A percentile compares a stretch with the other conserved stretches of the same genome.
phyloP scores from a whole-genome alignment of 306 rosid species.

The Prinsepia uniflora region DNA sequence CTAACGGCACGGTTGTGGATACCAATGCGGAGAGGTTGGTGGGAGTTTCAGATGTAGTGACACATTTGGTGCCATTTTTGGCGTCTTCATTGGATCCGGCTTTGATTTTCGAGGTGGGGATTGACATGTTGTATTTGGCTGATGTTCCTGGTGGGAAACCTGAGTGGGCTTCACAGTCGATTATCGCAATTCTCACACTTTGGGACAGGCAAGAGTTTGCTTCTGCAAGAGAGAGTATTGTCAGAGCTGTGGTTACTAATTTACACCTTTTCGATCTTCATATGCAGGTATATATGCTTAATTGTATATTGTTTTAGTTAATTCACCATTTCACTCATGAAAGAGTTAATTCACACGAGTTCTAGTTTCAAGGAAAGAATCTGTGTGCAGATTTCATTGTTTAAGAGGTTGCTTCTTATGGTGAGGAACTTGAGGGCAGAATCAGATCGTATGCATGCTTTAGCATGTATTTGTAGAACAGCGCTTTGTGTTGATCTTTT shows the following conservation, averaged over 20 bases:
- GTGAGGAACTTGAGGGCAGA: constrained; percentile 97
- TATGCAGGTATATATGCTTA: constrained; percentile 67
- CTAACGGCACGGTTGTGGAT: constrained; percentile 39
- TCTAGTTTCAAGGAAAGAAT: neutral
- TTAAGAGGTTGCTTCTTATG: constrained; percentile 93
- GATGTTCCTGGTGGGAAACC: constrained; percentile 99
- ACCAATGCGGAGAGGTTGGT: constrained; percentile 74
- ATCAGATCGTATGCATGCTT: constrained; percentile 97
- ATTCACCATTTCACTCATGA: neutral
- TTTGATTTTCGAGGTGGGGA: constrained; percentile 88
- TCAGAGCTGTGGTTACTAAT: constrained; percentile 95
- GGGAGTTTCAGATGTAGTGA: constrained; percentile 89
- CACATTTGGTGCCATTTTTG: constrained; percentile 89
- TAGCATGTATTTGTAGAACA: constrained; percentile 96
- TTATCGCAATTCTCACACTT: constrained; percentile 82
- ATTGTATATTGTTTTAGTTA: neutral
- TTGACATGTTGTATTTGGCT: constrained; percentile 90
- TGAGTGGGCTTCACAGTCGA: constrained; percentile 97
- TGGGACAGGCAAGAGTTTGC: constrained; percentile 97
- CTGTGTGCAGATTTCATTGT: constrained; percentile 67
- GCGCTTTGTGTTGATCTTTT: constrained; percentile 97
- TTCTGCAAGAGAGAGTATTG: constrained; percentile 93
- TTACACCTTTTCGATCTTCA: constrained; percentile 94
- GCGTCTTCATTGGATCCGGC: constrained; percentile 94
- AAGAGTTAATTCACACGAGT: constrained; percentile 2